Base-by-base conservation (phyloP, 768 basidiomycete species). In the Russula olivacea region DNA sequence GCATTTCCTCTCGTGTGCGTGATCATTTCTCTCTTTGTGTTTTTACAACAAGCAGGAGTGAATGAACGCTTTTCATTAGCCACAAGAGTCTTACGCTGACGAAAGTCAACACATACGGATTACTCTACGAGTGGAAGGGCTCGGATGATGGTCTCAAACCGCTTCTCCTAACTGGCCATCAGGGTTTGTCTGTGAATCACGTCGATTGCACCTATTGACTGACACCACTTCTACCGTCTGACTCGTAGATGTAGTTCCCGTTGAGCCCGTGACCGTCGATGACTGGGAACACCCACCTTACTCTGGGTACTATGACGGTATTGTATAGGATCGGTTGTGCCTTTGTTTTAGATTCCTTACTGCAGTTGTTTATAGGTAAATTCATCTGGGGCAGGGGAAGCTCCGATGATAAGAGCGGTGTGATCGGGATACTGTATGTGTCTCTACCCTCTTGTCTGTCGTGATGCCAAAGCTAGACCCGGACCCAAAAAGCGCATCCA, bases 1-100 rank as follows among this genome's bases (percentile, higher is more conserved):
- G 73, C 87, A 40, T 93, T 89, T 67, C 83, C 86, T 12, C 76
- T 85, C 71, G 83, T 80, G 79, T 89, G 74, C 45, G 76, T 74
- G 21, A 17, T 38, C 12, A 28, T 7, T 30, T 14, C 21, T 19
- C 15, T 17, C 28, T 12, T n/a, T n/a, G n/a, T 55, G 32, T 21
- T 19, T 10, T 30, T 28, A 6, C 2, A 30, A n/a, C 8, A 43
- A 36, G 30, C 51, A 14, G 34, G 34, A 23, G n/a, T 34, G 9
- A 21, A 52, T 19, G 8, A 9, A 6, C 12, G 12, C n/a, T 36
- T 53, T 34, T 23, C 21, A 9, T 14, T 49, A 85, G 83, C 17
- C 82, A 86, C 68, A 65, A 77, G 6, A 76, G 73, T 21, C 76
- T 87, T 9, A 66, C 77, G 48, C 73, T 87, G 59, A 80, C 80